Evolutionary conservation across 2,329 filamentous ascomycete species (phyloP).

Genomic region (Aspergillus piperis): DNA sequence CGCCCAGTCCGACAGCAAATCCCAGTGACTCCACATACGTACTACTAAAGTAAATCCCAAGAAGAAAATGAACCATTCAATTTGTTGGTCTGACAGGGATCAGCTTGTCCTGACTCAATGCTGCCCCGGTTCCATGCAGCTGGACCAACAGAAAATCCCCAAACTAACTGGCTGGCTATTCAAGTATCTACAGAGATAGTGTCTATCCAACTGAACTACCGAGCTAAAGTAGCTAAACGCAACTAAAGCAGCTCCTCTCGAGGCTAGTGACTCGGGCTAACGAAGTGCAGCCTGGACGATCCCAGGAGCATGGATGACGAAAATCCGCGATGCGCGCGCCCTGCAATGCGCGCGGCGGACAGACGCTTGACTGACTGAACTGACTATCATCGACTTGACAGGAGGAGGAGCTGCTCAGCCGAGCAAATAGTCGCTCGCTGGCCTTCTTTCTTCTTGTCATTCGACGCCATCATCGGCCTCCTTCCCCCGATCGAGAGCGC

Average conservation of each 20-base stretch:
- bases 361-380: not conserved
- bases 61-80: not conserved
- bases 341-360: not conserved
- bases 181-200: no score
- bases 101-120: no score
- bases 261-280: no score
- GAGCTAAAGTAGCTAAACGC: not conserved
- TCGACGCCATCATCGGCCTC: not conserved
- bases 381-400: not conserved
- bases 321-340: conserved; percentile 9
- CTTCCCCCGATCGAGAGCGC: conserved; percentile 17
- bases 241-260: not conserved
- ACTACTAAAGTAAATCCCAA: no score
- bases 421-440: conserved; percentile 11
- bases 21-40: no score
- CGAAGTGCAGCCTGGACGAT: not conserved
- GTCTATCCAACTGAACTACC: no score
- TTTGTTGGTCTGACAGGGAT: no score
- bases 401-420: conserved; percentile 1
- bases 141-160: no score
- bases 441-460: no score
- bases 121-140: no score
- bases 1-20: no score
- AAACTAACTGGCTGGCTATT: no score
- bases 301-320: conserved; percentile 6